These are phyloP conservation scores for Pouteria glomerata DNA, from an alignment of 148 eudicot species.

Conservation along the genomic window DNA sequence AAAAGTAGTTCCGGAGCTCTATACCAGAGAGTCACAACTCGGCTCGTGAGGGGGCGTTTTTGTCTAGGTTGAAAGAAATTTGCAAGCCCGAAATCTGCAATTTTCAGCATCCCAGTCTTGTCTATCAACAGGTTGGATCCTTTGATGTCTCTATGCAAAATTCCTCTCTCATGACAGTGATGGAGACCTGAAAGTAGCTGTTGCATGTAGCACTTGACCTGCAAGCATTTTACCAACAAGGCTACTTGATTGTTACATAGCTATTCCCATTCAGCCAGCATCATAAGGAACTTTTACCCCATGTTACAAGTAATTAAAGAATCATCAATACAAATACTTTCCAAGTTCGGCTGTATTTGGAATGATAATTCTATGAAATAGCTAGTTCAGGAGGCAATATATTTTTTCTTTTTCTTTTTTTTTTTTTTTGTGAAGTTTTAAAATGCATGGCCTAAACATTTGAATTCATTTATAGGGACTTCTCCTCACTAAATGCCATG, in stretches of 20 bases:
- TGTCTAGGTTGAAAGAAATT: conserved; percentile 27
- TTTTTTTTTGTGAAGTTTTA: neutral
- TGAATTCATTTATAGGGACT: neutral
- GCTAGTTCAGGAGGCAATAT: too few relatives aligned
- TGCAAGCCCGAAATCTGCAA: conserved; percentile 54
- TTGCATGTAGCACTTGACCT: conserved; percentile 48
- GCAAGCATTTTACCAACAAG: conserved; percentile 7
- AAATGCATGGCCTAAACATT: neutral
- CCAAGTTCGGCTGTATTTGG: too few relatives aligned
- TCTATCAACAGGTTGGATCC: conserved; percentile 49
- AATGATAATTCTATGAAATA: neutral
- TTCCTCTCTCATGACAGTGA: conserved; percentile 47
- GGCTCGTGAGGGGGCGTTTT: conserved; percentile 31
- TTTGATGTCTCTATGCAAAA: conserved; percentile 50
- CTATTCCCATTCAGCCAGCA: neutral
- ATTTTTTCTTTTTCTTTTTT: too few relatives aligned
- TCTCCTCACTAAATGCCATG: neutral
- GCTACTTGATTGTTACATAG: neutral
- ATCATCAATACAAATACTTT: neutral
- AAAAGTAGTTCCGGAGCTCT: conserved; percentile 50
- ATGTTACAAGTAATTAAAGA: too few relatives aligned
- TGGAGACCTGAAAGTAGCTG: conserved; percentile 42
- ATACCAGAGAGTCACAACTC: conserved; percentile 53
- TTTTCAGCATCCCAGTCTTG: conserved; percentile 33
- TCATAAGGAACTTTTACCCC: neutral